A percentile compares a stretch with the other conserved stretches of the same genome.
phyloP scores from a whole-genome alignment of 768 basidiomycete genomes.

The Lactarius vividus region DNA sequence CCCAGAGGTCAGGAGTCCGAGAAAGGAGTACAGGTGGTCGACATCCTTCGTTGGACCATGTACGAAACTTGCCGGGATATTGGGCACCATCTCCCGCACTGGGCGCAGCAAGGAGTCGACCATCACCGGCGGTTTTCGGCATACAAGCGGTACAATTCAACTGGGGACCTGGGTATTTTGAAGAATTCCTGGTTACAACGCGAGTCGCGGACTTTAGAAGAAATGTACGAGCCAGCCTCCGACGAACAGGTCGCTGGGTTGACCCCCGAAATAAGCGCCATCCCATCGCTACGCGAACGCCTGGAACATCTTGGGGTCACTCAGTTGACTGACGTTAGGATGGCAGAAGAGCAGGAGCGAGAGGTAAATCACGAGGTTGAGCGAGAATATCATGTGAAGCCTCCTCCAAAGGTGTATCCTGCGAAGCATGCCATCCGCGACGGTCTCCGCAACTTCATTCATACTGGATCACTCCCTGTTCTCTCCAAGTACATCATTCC shows the following conservation, averaged over 20 bases:
- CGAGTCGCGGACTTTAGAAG: constrained; percentile 4
- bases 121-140: not conserved
- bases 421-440: not conserved
- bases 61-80: constrained; percentile 12
- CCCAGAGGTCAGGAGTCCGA: not conserved
- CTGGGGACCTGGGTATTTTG: not conserved
- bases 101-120: constrained; percentile 11
- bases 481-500: not conserved
- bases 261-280: not conserved
- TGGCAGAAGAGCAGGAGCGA: constrained; percentile 8
- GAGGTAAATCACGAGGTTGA: not conserved
- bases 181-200: not conserved
- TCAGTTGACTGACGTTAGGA: not conserved
- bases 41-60: not conserved
- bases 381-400: not conserved
- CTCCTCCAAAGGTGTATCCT: not conserved
- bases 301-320: not conserved
- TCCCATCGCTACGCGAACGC: not conserved
- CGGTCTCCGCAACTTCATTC: not conserved
- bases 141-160: not conserved
- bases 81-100: not conserved
- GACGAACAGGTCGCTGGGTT: not conserved
- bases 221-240: not conserved
- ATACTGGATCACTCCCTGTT: not conserved
- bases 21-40: not conserved